phyloP scores from a whole-genome alignment of 768 basidiomycete species.

The Termitomyces heimii region DNA sequence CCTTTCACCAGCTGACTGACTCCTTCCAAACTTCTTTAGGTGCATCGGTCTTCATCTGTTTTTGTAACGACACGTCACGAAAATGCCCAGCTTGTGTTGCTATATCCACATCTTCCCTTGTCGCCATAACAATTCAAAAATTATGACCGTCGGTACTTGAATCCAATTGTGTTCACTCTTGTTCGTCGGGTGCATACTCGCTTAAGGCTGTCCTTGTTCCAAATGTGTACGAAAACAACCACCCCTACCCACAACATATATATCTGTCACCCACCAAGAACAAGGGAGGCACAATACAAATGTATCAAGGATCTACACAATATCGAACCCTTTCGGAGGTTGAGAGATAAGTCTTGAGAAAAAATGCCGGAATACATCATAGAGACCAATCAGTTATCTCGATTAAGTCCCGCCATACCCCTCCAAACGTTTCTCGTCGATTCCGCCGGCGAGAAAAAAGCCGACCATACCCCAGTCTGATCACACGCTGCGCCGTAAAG shows the following conservation, averaged over 20 bases:
- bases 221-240: background rate
- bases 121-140: conserved; percentile 1
- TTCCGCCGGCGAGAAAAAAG: background rate
- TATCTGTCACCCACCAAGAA: background rate
- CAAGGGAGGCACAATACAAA: background rate
- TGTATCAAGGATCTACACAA: background rate
- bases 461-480: background rate
- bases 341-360: background rate
- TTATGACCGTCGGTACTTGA: background rate
- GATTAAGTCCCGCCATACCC: background rate
- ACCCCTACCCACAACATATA: background rate
- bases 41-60: background rate
- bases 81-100: conserved; percentile 5
- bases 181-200: background rate
- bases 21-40: background rate
- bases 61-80: conserved; percentile 11
- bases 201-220: background rate
- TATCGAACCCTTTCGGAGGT: background rate
- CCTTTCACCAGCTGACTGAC: conserved; percentile 13
- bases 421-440: background rate
- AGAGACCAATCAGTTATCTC: background rate
- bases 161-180: background rate
- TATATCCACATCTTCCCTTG: conserved; percentile 1
- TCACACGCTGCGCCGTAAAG: background rate
- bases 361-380: background rate